phyloP scores from a whole-genome alignment of 768 basidiomycete genomes.

The Pleurotus salmoneostramineus region DNA sequence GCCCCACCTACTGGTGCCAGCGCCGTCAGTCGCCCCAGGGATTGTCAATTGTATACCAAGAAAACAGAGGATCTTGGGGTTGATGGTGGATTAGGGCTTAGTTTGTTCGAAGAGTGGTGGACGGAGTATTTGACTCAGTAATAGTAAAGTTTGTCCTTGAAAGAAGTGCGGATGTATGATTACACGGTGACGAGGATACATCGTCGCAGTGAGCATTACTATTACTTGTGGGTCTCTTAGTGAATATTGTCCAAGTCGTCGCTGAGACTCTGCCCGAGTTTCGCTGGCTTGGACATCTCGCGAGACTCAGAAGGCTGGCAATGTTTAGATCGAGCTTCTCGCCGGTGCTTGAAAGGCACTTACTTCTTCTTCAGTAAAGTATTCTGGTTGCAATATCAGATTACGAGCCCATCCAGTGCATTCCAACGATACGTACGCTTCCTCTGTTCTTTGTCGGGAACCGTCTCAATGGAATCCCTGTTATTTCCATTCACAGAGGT shows the following conservation, averaged over 20 bases:
- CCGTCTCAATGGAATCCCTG: conserved; percentile 22
- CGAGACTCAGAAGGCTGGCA: background rate
- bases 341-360: no score
- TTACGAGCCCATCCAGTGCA: background rate
- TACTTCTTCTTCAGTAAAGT: no score
- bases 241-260: conserved; percentile 11
- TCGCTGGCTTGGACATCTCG: background rate
- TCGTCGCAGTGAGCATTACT: no score
- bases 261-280: conserved; percentile 12
- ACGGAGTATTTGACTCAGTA: conserved; percentile 35
- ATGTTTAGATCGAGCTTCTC: background rate
- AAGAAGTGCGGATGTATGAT: no score
- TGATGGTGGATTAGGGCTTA: conserved; percentile 55
- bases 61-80: conserved; percentile 69
- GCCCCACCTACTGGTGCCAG: conserved; percentile 60
- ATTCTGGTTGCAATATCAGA: background rate
- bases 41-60: conserved; percentile 74
- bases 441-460: conserved; percentile 39
- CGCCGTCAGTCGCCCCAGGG: conserved; percentile 72
- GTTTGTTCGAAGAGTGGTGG: conserved; percentile 89
- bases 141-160: background rate
- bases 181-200: no score
- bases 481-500: conserved; percentile 29
- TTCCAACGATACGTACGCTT: conserved; percentile 27
- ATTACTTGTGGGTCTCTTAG: background rate